Percentiles rank a stretch among this genome's conserved stretches.
phyloP scores from a whole-genome alignment of 768 basidiomycete species.

The Boletales sp. region DNA sequence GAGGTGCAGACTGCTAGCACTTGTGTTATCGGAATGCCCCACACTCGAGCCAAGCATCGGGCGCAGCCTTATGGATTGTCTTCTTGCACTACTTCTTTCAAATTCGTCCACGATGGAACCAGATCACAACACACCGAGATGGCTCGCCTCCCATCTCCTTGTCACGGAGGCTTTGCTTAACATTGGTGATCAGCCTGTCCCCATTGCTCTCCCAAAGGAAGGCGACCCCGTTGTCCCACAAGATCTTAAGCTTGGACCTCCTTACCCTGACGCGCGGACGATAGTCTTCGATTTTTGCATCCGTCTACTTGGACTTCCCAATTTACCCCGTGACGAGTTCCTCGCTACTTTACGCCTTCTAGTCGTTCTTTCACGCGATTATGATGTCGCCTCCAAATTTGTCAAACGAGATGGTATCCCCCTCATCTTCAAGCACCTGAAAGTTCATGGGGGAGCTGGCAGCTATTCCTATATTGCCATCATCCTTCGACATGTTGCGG shows the following conservation, averaged over 20 bases:
- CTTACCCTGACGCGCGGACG: constrained; percentile 55
- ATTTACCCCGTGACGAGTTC: constrained; percentile 75
- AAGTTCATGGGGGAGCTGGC: constrained; percentile 52
- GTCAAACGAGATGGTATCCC: constrained; percentile 61
- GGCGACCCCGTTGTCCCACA: constrained; percentile 55
- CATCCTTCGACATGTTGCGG: constrained; percentile 89
- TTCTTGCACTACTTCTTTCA: constrained; percentile 65
- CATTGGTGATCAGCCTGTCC: constrained; percentile 66
- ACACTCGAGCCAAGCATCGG: constrained; percentile 53
- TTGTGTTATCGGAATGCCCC: constrained; percentile 75
- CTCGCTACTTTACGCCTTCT: constrained; percentile 79
- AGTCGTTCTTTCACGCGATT: constrained; percentile 78
- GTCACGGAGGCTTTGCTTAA: constrained; percentile 83
- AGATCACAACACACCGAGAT: constrained; percentile 65
- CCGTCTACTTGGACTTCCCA: constrained; percentile 60
- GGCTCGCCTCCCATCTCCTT: constrained; percentile 84
- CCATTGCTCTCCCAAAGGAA: constrained; percentile 65
- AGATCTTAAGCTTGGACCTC: constrained; percentile 56
- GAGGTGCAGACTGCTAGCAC: constrained; percentile 79
- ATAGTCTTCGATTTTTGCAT: constrained; percentile 76
- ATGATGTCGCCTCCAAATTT: constrained; percentile 60
- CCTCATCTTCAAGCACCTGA: constrained; percentile 64
- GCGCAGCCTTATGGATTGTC: constrained; percentile 60
- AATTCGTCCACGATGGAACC: constrained; percentile 47
- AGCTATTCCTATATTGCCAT: constrained; percentile 82